These are phyloP conservation scores for Rhodotorula kratochvilovae DNA, from an alignment of 768 basidiomycete species.

Conservation along the genomic window DNA sequence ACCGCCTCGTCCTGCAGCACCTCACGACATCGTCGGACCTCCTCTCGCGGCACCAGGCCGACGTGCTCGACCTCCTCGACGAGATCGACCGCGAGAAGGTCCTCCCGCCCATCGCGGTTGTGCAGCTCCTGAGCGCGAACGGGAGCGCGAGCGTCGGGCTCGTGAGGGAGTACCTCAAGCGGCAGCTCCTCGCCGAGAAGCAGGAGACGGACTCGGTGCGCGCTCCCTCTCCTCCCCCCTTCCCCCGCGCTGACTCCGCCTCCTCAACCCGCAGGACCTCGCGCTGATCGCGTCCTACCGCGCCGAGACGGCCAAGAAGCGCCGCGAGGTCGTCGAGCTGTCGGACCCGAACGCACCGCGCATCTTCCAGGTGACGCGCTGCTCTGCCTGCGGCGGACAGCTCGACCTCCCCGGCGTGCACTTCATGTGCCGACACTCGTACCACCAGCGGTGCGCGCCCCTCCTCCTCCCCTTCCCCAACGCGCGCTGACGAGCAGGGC, in stretches of 20 bases:
- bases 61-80: constrained; percentile 67
- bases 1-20: constrained; percentile 81
- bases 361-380: constrained; percentile 91
- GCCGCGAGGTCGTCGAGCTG: constrained; percentile 75
- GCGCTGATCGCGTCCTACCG: constrained; percentile 83
- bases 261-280: constrained; percentile 69
- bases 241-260: not conserved
- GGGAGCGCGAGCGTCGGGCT: constrained; percentile 84
- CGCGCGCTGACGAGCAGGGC: not conserved
- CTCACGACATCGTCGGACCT: constrained; percentile 75
- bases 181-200: constrained; percentile 66
- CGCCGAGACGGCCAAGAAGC: constrained; percentile 70
- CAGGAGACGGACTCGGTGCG: constrained; percentile 75
- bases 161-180: constrained; percentile 84
- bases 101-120: constrained; percentile 81
- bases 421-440: constrained; percentile 98
- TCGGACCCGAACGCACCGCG: constrained; percentile 70
- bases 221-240: constrained; percentile 21
- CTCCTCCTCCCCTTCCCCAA: constrained; percentile 1
- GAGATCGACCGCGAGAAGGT: constrained; percentile 74
- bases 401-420: constrained; percentile 89
- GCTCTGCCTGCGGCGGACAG: constrained; percentile 80
- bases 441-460: constrained; percentile 72
- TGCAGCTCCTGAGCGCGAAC: constrained; percentile 83
- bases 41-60: constrained; percentile 63